Evolutionary conservation across 2,329 filamentous ascomycete species (phyloP), one percentile per base, ranked within the genome.

Genomic region (Scedosporium aurantiacum): DNA sequence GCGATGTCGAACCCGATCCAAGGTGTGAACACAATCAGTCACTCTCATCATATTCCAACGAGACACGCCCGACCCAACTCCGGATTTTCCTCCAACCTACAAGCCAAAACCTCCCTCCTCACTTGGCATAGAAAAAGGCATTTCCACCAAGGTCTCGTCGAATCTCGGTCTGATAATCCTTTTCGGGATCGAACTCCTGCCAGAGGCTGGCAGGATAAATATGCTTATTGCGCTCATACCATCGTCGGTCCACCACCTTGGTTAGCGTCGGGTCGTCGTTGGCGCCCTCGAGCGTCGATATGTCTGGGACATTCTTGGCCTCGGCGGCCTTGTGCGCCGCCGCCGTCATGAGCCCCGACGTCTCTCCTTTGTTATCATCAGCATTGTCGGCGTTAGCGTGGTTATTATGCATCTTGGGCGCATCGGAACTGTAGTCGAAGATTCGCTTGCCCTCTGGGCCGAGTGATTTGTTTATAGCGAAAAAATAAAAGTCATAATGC

Each of bases 401-500:
- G 32, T 37, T 37, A 41, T 5, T 45, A 4, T 27, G 58, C 28
- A 12, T 45, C 21, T 37, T 23, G 62, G 80, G 75, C 1, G 78
- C 75, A 60, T 84, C 79, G 63, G 76, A 73, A 65, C 75, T 78
- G 72, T 92, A 96, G 68, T 90, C 82, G 72, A 99, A 97, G 8
- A 99, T 77, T 5, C 83, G 77, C 21, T 78, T 78, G 59, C 89
- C 87, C 43, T 85, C 84, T n/a, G 89, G 87, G 1, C 89, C 90
- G 1, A 84, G 73, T 27, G 85, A 89, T 69, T 88, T 90, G 73
- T 97, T 97, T 72, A 96, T 88, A 71, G 97, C 86, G 75, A 99
- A 97, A 75, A 93, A 94, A 73, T 97, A 94, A 71, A 99, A 91
- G 66, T 97, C 93, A 71, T 95, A 97, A 74, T 99, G 94, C 91